These are phyloP conservation scores for Acrodontium crateriforme DNA, from an alignment of 2,329 filamentous ascomycete species.

Conservation along the genomic window DNA sequence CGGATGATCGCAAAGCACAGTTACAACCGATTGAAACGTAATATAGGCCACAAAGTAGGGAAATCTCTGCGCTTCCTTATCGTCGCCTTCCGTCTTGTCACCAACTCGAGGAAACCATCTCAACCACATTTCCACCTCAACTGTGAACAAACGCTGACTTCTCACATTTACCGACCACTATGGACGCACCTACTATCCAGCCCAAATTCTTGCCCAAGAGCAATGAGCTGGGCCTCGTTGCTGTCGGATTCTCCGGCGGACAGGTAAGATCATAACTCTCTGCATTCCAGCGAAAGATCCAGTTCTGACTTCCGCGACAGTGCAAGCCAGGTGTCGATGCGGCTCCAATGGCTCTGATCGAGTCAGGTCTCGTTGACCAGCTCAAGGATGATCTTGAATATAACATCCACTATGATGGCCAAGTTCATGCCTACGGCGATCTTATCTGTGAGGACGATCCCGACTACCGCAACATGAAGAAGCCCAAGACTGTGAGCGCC, in stretches of 20 bases:
- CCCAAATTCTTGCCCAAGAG: conserved; percentile 68
- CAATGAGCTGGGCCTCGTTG: conserved; percentile 76
- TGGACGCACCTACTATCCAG: conserved; percentile 41
- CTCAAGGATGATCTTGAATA: conserved; percentile 78
- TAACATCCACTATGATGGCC: conserved; percentile 69
- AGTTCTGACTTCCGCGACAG: conserved; percentile 31
- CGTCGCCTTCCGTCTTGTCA: no score
- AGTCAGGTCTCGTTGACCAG: conserved; percentile 72
- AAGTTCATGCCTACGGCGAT: conserved; percentile 69
- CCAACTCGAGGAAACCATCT: no score
- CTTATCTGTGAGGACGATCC: conserved; percentile 60
- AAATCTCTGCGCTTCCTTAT: no score
- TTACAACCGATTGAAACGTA: no score
- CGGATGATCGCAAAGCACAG: no score
- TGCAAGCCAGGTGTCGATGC: conserved; percentile 86
- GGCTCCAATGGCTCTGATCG: conserved; percentile 76
- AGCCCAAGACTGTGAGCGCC: conserved; percentile 69
- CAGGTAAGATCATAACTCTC: conserved; percentile 53
- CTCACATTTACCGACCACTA: no score
- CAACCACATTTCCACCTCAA: no score
- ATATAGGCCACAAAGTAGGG: no score
- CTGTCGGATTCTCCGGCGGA: conserved; percentile 90
- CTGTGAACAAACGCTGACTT: no score
- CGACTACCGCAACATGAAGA: conserved; percentile 85
- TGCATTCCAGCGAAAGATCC: neutral